A percentile compares a stretch with the other conserved stretches of the same genome.
phyloP scores from a whole-genome alignment of 2,329 filamentous ascomycete species.

The Fusarium dimerum region DNA sequence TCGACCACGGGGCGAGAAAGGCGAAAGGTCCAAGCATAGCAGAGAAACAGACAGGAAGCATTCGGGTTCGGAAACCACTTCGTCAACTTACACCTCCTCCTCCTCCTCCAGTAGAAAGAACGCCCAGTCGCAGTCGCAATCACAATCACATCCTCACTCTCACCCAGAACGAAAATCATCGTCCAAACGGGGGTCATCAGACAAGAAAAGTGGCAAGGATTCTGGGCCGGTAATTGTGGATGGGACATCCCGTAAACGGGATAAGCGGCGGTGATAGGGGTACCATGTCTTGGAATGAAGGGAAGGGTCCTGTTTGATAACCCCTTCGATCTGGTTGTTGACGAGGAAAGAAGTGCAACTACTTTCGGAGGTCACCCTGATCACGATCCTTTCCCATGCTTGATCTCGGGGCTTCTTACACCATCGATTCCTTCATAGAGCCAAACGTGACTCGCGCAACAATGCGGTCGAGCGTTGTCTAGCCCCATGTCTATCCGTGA shows the following conservation, averaged over 20 bases:
- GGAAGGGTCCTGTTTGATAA: no score
- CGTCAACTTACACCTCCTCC: neutral
- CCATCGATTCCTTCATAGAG: no score
- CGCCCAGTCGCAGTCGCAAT: neutral
- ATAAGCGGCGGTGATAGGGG: constrained; percentile 4
- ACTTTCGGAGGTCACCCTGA: no score
- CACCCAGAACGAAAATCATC: constrained; percentile 15
- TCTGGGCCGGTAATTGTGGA: constrained; percentile 19
- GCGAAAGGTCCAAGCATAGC: constrained; percentile 16
- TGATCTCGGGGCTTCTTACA: no score
- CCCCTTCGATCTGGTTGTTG: no score
- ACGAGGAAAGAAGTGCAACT: no score
- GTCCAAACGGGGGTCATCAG: constrained; percentile 5
- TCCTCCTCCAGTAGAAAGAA: constrained; percentile 11
- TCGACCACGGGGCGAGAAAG: constrained; percentile 5
- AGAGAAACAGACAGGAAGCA: constrained; percentile 11
- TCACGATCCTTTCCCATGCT: no score
- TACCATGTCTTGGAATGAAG: neutral
- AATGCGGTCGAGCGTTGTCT: no score
- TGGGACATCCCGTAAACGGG: constrained; percentile 16
- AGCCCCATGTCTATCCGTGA: no score
- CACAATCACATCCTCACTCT: neutral
- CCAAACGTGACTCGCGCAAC: no score
- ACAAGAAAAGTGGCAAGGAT: constrained; percentile 10
- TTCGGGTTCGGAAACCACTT: constrained; percentile 6